These are phyloP conservation scores for Metrosideros polymorpha DNA, from an alignment of 441 rosid species.

Conservation along the genomic window DNA sequence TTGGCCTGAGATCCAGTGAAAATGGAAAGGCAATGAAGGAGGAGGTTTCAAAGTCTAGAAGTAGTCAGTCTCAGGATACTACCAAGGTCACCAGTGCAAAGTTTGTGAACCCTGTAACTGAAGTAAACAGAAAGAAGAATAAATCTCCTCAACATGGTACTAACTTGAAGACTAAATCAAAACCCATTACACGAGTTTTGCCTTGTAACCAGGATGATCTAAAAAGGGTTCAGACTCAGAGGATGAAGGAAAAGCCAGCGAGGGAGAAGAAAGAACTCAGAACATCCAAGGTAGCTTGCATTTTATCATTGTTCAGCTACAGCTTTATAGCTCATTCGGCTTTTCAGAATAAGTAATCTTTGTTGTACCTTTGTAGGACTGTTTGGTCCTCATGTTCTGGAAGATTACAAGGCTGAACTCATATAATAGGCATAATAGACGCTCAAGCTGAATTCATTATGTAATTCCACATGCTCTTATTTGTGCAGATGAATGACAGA, in stretches of 20 bases:
- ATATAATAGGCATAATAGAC: background rate
- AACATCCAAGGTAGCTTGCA: background rate
- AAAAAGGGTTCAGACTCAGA: constrained; percentile 2
- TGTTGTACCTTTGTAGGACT: background rate
- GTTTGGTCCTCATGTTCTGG: background rate
- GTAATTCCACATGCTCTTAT: background rate
- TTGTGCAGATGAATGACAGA: constrained; percentile 33
- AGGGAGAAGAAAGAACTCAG: background rate
- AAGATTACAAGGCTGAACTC: background rate
- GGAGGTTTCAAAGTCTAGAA: constrained; percentile 27
- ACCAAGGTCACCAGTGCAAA: constrained; percentile 14
- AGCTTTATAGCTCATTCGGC: background rate
- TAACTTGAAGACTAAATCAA: constrained; percentile 12
- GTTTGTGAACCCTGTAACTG: constrained; percentile 21
- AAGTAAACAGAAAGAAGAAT: constrained; percentile 16
- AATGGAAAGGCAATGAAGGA: constrained; percentile 19
- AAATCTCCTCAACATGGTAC: constrained; percentile 3
- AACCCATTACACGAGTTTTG: background rate
- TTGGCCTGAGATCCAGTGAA: constrained; percentile 20
- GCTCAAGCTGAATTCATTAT: background rate
- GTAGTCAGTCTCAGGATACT: constrained; percentile 21
- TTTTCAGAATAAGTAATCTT: background rate
- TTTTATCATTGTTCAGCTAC: background rate
- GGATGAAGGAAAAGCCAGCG: constrained; percentile 15
- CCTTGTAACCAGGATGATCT: constrained; percentile 2